phyloP scores from a whole-genome alignment of 192 early-diverging fungal genomes.

The Coemansia sp. region DNA sequence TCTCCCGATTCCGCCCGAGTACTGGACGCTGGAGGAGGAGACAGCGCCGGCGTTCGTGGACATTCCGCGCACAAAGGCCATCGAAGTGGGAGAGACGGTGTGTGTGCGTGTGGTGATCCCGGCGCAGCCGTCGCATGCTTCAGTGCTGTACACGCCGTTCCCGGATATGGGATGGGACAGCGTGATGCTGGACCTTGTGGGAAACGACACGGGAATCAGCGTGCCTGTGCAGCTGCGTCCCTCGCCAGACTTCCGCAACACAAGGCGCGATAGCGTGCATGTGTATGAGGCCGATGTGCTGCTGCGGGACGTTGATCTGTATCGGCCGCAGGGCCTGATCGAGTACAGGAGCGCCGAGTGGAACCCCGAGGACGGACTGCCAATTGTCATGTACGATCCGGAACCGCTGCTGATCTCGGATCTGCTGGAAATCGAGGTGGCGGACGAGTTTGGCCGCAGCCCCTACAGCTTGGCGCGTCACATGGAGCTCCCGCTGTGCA shows the following conservation, averaged over 20 bases:
- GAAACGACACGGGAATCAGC: slow-evolving; percentile 13
- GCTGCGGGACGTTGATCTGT: slow-evolving; percentile 47
- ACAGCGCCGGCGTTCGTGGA: slow-evolving; percentile 18
- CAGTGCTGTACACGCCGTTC: slow-evolving; percentile 20
- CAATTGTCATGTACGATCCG: slow-evolving; percentile 32
- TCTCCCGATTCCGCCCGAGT: slow-evolving; percentile 1
- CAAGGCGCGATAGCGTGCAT: slow-evolving; percentile 36
- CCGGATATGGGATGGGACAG: slow-evolving; percentile 40
- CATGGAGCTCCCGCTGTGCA: slow-evolving; percentile 50
- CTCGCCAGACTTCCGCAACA: slow-evolving; percentile 14
- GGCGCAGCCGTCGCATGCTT: not conserved
- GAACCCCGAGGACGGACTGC: slow-evolving; percentile 52
- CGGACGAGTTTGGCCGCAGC: not conserved
- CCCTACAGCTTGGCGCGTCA: slow-evolving; percentile 18
- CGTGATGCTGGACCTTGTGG: slow-evolving; percentile 34
- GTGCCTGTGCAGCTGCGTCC: slow-evolving; percentile 21
- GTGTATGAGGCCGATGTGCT: slow-evolving; percentile 54
- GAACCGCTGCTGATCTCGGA: slow-evolving; percentile 23
- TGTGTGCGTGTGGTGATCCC: slow-evolving; percentile 54
- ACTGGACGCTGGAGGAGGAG: slow-evolving; percentile 11
- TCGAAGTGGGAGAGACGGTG: slow-evolving; percentile 24
- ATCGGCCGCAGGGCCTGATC: slow-evolving; percentile 25
- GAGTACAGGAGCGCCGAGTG: slow-evolving; percentile 54
- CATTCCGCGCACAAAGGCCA: not conserved
- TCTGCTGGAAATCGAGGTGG: slow-evolving; percentile 4